Evolutionary conservation across 2,329 filamentous ascomycete genomes (phyloP).

Genomic region (Claviceps sorghi): DNA sequence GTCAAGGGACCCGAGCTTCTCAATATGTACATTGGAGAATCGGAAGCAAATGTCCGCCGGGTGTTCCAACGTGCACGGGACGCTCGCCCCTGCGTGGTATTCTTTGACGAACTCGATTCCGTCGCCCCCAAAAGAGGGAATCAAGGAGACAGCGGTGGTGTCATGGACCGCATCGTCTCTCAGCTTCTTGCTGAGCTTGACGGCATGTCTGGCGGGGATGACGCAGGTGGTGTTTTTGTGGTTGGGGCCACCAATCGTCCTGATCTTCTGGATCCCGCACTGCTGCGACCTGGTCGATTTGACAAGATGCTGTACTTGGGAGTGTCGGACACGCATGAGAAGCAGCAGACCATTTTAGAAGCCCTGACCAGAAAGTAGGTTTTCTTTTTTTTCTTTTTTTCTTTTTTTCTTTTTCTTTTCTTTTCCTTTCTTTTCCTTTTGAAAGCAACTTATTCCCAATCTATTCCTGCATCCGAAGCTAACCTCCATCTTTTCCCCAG

Average conservation of each 20-base stretch:
- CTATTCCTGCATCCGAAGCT: background rate
- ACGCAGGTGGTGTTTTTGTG: constrained; percentile 80
- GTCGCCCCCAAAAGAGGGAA: constrained; percentile 95
- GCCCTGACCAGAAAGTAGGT: constrained; percentile 85
- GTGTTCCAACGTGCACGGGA: constrained; percentile 81
- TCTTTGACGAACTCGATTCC: constrained; percentile 86
- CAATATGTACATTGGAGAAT: constrained; percentile 95
- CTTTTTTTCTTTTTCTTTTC: background rate
- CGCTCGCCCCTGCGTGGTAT: constrained; percentile 76
- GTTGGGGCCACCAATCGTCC: constrained; percentile 93
- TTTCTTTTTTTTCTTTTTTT: background rate
- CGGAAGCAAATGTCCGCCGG: constrained; percentile 77
- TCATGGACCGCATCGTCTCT: constrained; percentile 95
- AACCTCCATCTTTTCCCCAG: constrained; percentile 24
- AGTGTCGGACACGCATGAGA: constrained; percentile 90
- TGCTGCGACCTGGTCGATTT: constrained; percentile 80
- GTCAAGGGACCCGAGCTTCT: constrained; percentile 84
- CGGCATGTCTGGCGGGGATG: constrained; percentile 89
- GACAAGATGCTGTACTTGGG: constrained; percentile 98
- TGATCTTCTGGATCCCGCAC: constrained; percentile 78
- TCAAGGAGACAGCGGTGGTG: constrained; percentile 90
- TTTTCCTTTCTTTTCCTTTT: no score
- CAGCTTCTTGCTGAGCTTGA: constrained; percentile 91
- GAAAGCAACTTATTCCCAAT: no score
- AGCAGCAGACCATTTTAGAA: constrained; percentile 87